phyloP scores from a whole-genome alignment of 2,329 filamentous ascomycete species.

The Sarocladium kiliense region DNA sequence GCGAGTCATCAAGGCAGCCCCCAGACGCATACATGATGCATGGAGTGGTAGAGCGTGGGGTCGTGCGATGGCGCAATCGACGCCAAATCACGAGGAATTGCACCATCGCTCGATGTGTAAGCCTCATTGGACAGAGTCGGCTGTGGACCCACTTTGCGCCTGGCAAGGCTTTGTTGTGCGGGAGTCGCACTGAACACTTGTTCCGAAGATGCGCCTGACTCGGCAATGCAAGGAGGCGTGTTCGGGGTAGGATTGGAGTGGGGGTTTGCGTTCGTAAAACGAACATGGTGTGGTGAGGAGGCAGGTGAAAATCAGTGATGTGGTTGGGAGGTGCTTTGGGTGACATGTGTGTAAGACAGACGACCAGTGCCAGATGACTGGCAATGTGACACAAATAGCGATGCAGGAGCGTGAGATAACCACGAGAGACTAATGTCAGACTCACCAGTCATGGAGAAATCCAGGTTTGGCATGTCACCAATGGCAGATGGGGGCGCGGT shows the following conservation, averaged over 20 bases:
- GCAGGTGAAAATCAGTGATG: no score
- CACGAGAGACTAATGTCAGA: no score
- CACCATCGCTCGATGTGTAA: slow-evolving; percentile 50
- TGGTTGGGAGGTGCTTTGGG: background rate
- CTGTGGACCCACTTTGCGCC: slow-evolving; percentile 11
- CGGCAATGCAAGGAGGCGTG: background rate
- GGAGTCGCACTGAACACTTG: slow-evolving; percentile 6
- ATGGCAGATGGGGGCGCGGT: slow-evolving; percentile 33
- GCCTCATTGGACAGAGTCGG: slow-evolving; percentile 18
- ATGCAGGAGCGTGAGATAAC: no score
- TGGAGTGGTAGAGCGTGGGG: background rate
- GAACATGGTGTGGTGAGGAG: background rate
- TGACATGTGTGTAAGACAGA: background rate
- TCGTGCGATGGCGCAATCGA: slow-evolving; percentile 9
- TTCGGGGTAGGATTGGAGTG: background rate
- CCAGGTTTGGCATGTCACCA: slow-evolving; percentile 40
- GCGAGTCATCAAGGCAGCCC: background rate
- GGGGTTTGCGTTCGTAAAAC: background rate
- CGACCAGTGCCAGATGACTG: no score
- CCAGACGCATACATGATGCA: background rate
- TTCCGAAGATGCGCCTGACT: slow-evolving; percentile 1
- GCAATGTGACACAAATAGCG: no score
- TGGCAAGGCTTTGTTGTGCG: background rate
- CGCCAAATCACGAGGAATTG: slow-evolving; percentile 54
- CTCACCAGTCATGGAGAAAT: slow-evolving; percentile 45